These are phyloP conservation scores for Salvia hispanica DNA, from an alignment of 257 asterid genomes.

Conservation along the genomic window DNA sequence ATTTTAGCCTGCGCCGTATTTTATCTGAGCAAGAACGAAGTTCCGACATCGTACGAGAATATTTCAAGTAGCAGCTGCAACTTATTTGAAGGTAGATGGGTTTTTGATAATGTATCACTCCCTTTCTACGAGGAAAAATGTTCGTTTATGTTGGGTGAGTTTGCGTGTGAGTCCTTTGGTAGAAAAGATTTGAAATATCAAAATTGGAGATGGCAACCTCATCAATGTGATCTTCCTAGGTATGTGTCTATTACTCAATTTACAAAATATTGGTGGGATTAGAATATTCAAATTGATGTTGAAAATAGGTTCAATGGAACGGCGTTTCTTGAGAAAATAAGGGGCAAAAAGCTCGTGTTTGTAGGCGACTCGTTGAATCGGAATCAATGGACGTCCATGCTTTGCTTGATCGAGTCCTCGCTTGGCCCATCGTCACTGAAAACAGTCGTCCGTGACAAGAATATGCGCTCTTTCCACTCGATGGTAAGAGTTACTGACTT, in stretches of 20 bases:
- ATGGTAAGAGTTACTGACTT: constrained; percentile 18
- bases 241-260: background rate
- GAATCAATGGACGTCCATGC: constrained; percentile 66
- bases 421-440: constrained; percentile 28
- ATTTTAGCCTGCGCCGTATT: background rate
- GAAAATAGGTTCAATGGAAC: constrained; percentile 55
- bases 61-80: background rate
- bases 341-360: constrained; percentile 61
- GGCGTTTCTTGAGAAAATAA: constrained; percentile 51
- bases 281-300: background rate
- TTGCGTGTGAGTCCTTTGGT: constrained; percentile 42
- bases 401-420: constrained; percentile 48
- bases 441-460: background rate
- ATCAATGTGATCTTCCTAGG: constrained; percentile 58
- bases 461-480: constrained; percentile 18
- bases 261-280: no score
- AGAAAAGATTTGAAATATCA: constrained; percentile 43
- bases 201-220: constrained; percentile 61
- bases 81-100: constrained; percentile 39
- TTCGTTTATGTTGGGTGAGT: constrained; percentile 40
- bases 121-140: constrained; percentile 48
- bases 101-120: constrained; percentile 30
- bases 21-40: constrained; percentile 4
- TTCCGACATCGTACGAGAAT: background rate
- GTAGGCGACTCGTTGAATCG: constrained; percentile 71